phyloP scores from a whole-genome alignment of 495 filamentous ascomycete genomes.

The Talaromyces trachyspermus region DNA sequence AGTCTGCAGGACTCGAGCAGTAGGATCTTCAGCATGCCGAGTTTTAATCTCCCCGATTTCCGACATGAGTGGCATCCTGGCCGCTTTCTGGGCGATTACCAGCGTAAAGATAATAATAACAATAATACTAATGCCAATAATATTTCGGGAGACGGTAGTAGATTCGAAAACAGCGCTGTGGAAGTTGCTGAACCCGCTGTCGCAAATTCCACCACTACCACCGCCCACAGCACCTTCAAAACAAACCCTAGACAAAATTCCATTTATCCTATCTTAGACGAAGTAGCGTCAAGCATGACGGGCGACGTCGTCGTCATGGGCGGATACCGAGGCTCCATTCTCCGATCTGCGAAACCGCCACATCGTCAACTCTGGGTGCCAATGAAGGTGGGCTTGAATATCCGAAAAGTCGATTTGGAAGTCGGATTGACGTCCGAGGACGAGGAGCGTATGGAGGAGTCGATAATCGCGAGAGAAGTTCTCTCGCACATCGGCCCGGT shows the following conservation, averaged over 20 bases:
- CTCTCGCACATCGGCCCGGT: constrained; percentile 86
- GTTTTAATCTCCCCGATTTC: constrained; percentile 46
- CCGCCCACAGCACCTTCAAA: constrained; percentile 77
- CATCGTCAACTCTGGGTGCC: constrained; percentile 87
- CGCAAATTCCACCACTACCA: constrained; percentile 45
- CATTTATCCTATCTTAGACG: constrained; percentile 47
- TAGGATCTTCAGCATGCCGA: constrained; percentile 57
- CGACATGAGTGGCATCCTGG: constrained; percentile 30
- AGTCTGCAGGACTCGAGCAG: constrained; percentile 74
- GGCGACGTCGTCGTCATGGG: constrained; percentile 88
- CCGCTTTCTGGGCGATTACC: constrained; percentile 15
- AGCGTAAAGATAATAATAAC: constrained; percentile 13
- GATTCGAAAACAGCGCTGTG: neutral
- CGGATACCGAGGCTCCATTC: constrained; percentile 81
- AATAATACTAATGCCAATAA: too few species aligned
- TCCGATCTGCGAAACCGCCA: constrained; percentile 77
- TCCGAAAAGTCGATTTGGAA: constrained; percentile 87
- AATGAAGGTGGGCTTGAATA: constrained; percentile 86
- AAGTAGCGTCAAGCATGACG: constrained; percentile 60
- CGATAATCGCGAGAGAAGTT: constrained; percentile 76
- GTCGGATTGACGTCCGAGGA: constrained; percentile 78
- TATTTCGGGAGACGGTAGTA: too few species aligned
- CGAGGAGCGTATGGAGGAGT: constrained; percentile 76
- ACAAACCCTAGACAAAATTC: constrained; percentile 21
- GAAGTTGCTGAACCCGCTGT: too few species aligned